Evolutionary conservation across 2,329 filamentous ascomycete species (phyloP), one percentile per base, ranked within the genome.

Genomic region (Botrytis paeoniae): DNA sequence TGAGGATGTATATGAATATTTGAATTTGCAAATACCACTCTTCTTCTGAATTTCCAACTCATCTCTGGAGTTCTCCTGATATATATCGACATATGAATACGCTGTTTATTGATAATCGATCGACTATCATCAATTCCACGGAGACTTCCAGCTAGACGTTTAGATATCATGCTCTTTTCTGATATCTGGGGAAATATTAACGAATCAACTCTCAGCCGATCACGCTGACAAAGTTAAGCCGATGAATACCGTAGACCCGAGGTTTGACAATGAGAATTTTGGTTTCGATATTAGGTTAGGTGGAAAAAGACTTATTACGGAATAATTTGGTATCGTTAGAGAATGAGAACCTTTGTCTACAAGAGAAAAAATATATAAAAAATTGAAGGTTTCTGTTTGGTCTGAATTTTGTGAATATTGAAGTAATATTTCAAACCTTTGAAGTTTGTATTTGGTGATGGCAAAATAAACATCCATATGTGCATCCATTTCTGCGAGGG

Each of bases 141-240:
- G 7, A 29, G 51, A 54, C n/a, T 54, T 29, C 3, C 12, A 51
- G 5, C 25, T 51, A 51, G 48, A 51, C 48, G 10, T n/a, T 54
- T n/a, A 9, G 14, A 54, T 18, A 54, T 8, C 14, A 54, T 54
- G 14, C n/a, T 54, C 51, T 29, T n/a, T 16, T 29, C n/a, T 54
- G 6, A 54, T 54, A 29, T 54, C 51, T 18, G n/a, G 12, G 12
- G n/a, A 54, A 29, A 54, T 18, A 54, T 29, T 18, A 35, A 37
- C 68, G 54, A 70, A 70, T 70, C 68, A 70, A 29, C 8, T 20
- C 9, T 37, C 16, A 6, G 32, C n/a, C 12, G 32, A 70, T 63
- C 54, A 57, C 41, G 39, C 68, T 70, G 22, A 70, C 29, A 8
- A 63, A 37, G 14, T 48, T 70, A 70, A 70, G 57, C 68, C 68